Percentiles rank a stretch among this genome's conserved stretches.
These are phyloP conservation scores for Penicillium sp. DNA, from an alignment of 2,329 filamentous ascomycete genomes.

Conservation along the genomic window DNA sequence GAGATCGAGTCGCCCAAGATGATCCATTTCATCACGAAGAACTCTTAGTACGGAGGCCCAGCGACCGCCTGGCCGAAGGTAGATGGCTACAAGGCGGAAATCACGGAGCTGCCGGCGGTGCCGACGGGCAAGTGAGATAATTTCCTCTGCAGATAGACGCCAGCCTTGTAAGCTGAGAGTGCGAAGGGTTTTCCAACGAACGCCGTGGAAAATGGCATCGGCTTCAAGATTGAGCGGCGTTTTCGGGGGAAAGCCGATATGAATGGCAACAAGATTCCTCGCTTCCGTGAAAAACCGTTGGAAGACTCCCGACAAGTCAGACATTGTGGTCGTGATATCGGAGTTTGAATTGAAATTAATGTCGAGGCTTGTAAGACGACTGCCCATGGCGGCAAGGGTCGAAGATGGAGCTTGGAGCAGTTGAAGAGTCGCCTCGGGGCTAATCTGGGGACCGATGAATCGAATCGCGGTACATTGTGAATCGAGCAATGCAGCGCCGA, in stretches of 20 bases:
- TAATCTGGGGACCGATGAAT: constrained; percentile 59
- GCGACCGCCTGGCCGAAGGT: constrained; percentile 53
- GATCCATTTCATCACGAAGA: constrained; percentile 52
- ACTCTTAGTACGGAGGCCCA: constrained; percentile 58
- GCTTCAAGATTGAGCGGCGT: constrained; percentile 53
- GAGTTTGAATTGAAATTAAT: constrained; percentile 57
- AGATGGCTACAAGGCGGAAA: constrained; percentile 55
- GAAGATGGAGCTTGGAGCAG: constrained; percentile 46
- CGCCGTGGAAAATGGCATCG: constrained; percentile 57
- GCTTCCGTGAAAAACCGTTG: constrained; percentile 54
- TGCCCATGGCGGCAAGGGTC: constrained; percentile 48
- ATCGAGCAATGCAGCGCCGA: constrained; percentile 53
- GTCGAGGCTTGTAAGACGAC: constrained; percentile 56
- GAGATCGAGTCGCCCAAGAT: constrained; percentile 58
- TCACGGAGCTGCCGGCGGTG: constrained; percentile 54
- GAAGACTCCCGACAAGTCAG: constrained; percentile 53
- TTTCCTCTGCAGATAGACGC: constrained; percentile 55
- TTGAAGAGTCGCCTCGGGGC: constrained; percentile 52
- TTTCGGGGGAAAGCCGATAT: constrained; percentile 58
- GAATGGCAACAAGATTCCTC: constrained; percentile 56
- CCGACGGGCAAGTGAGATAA: constrained; percentile 52
- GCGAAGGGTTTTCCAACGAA: constrained; percentile 56
- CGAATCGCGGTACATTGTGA: constrained; percentile 53
- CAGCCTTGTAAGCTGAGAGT: constrained; percentile 62
- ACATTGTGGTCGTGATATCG: constrained; percentile 54